These are phyloP conservation scores for Aspergillus pseudoglaucus DNA, from an alignment of 2,329 filamentous ascomycete genomes.

Conservation along the genomic window DNA sequence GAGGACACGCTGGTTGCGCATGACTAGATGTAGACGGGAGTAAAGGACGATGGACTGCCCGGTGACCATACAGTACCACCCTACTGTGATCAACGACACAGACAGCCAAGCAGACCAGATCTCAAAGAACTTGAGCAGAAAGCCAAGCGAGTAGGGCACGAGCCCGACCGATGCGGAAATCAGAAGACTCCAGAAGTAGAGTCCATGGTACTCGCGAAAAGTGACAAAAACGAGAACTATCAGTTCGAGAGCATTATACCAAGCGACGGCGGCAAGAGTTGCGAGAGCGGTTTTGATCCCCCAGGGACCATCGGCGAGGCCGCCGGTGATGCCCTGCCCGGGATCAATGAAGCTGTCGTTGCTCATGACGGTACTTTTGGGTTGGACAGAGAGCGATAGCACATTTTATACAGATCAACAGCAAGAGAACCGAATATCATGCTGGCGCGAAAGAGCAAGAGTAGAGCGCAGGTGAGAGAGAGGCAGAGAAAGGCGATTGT, in stretches of 20 bases:
- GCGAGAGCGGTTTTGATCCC: conserved; percentile 39
- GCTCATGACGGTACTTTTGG: conserved; percentile 15
- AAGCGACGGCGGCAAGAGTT: conserved; percentile 42
- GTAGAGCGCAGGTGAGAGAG: conserved; percentile 1
- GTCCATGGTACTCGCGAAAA: conserved; percentile 40
- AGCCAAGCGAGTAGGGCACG: conserved; percentile 41
- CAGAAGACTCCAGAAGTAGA: conserved; percentile 48
- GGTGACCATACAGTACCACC: conserved; percentile 45
- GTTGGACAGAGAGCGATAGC: background rate
- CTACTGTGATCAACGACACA: conserved; percentile 39
- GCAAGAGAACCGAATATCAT: background rate
- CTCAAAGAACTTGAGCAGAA: conserved; percentile 43
- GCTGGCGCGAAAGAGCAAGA: background rate
- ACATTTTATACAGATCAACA: background rate
- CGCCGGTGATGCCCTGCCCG: conserved; percentile 34
- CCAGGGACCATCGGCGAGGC: conserved; percentile 27
- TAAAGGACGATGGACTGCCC: conserved; percentile 46
- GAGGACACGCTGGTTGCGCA: conserved; percentile 34
- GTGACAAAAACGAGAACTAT: conserved; percentile 44
- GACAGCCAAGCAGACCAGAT: conserved; percentile 32
- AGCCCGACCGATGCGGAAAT: conserved; percentile 39
- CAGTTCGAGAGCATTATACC: conserved; percentile 47
- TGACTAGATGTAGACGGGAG: conserved; percentile 44
- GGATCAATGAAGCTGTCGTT: conserved; percentile 12
- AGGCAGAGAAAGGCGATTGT: background rate